Evolutionary conservation across 257 asterid genomes (phyloP).

Genomic region (Parsonsia alboflavescens): DNA sequence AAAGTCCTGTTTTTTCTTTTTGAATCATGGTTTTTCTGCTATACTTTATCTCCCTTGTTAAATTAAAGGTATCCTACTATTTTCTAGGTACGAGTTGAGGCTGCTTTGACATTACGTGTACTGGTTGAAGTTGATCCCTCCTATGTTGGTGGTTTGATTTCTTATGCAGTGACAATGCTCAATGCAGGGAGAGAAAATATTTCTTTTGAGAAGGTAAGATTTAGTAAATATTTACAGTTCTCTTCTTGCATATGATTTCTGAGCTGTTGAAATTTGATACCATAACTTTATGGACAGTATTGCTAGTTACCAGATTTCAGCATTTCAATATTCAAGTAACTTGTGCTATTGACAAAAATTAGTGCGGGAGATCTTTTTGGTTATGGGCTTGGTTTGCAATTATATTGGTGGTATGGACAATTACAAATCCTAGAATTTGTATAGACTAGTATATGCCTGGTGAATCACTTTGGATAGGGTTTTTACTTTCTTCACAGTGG

Average conservation of each 20-base stretch:
- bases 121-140: constrained; percentile 97
- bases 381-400: background rate
- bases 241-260: background rate
- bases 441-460: background rate
- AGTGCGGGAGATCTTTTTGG: background rate
- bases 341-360: background rate
- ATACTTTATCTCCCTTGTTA: background rate
- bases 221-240: constrained; percentile 1
- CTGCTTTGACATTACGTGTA: constrained; percentile 88
- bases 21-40: background rate
- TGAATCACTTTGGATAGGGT: background rate
- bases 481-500: background rate
- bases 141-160: constrained; percentile 90
- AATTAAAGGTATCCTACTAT: constrained; percentile 11
- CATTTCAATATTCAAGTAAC: background rate
- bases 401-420: background rate
- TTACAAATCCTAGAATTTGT: background rate
- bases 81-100: constrained; percentile 92
- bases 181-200: constrained; percentile 77
- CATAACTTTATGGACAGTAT: background rate
- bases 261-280: background rate
- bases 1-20: background rate
- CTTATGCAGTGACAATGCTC: constrained; percentile 92
- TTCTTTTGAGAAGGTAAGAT: constrained; percentile 75
- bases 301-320: background rate